Evolutionary conservation across 352 stramenopile species (phyloP), one percentile per base, ranked within the genome.

Genomic region (Globisporangium polare): DNA sequence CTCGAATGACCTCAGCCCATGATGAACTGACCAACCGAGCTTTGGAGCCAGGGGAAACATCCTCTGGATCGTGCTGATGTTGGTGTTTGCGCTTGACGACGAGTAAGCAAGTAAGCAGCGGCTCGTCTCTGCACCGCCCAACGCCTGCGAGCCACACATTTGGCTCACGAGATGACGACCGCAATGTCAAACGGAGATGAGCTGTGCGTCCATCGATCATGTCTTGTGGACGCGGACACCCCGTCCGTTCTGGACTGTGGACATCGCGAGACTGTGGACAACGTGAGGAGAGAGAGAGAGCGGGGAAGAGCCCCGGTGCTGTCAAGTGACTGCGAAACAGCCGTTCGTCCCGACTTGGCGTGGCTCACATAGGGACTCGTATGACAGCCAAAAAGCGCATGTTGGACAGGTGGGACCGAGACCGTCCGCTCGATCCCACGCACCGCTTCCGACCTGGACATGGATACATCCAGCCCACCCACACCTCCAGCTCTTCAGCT

Each of bases 381-480:
- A 60, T 60, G 53, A 60, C 53, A 60, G 24, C 46, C 53, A 33
- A 31, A 31, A 35, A 20, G 12, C 27, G n/a, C 26, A 60, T 51
- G 39, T 50, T 60, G 53, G 53, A 60, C 53, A 60, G 20, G 41
- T 35, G 20, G 18, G 49, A 54, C 53, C 9, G 9, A 8, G 13
- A 24, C 20, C 26, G 22, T 50, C 35, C 41, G 53, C 37, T 41
- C 9, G 24, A 60, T 51, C 53, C 22, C 37, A 51, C 29, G 37
- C 35, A 29, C 47, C 24, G 18, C 20, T 49, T 43, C 26, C 15
- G 39, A 51, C 53, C 18, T 60, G 53, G 53, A 51, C 53, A 60
- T 60, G 53, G 53, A 60, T 60, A 60, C 53, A 60, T n/a, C n/a
- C n/a, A n/a, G n/a, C 29, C 24, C 4, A 29, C 26, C 53, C 13